Percentiles rank a stretch among this genome's conserved stretches.
Conservation (phyloP, 1,284 basidiomycete species). For the Ganoderma multipileum region DNA sequence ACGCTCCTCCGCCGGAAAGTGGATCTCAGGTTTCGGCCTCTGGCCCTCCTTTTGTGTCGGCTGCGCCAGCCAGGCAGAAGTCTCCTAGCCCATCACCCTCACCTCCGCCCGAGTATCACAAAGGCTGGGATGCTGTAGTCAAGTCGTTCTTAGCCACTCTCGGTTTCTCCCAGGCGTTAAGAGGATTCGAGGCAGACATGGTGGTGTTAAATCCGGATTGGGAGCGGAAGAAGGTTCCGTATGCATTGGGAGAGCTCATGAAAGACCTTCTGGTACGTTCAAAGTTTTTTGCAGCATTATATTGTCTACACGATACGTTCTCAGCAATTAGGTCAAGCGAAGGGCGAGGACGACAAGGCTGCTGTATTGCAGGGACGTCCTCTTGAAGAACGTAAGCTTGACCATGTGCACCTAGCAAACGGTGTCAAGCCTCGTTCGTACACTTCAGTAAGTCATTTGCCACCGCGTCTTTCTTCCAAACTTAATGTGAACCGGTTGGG, state of each 20-base stretch:
- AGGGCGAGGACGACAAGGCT: constrained; percentile 30
- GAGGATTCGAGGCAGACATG: constrained; percentile 74
- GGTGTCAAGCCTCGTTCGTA: constrained; percentile 56
- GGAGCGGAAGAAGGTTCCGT: constrained; percentile 62
- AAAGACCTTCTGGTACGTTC: constrained; percentile 58
- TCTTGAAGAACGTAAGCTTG: constrained; percentile 70
- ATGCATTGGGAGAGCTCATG: constrained; percentile 59
- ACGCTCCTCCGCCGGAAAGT: constrained; percentile 13
- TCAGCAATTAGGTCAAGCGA: constrained; percentile 21
- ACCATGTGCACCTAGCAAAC: constrained; percentile 57
- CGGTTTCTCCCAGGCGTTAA: constrained; percentile 65
- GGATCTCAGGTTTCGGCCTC: neutral
- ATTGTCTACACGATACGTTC: neutral
- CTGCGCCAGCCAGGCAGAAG: constrained; percentile 21
- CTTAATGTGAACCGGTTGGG: neutral
- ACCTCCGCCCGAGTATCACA: constrained; percentile 51
- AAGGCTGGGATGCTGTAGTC: constrained; percentile 69
- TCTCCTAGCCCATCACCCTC: constrained; percentile 39
- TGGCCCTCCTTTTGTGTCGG: neutral
- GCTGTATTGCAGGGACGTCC: constrained; percentile 38
- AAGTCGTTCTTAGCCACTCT: constrained; percentile 59
- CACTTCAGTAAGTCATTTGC: constrained; percentile 57
- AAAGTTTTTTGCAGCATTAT: too few species aligned
- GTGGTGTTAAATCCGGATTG: constrained; percentile 70
- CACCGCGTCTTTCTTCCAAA: neutral